Percentiles rank a stretch among this genome's conserved stretches.
Evolutionary conservation across 495 filamentous ascomycete species (phyloP).

Genomic region (Tuber microsphaerosporum): DNA sequence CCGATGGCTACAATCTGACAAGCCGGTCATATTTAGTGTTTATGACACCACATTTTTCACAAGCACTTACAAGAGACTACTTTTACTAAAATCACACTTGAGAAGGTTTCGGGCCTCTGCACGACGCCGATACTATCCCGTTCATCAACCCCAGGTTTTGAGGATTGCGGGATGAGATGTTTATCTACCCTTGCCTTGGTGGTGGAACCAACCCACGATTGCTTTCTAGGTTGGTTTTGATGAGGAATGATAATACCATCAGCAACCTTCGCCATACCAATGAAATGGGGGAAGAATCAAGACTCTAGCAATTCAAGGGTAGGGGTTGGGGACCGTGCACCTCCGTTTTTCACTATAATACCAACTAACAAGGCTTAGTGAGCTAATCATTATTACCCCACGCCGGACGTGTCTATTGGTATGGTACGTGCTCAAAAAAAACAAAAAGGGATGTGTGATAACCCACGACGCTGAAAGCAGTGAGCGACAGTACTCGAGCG

Average conservation of each 20-base stretch:
- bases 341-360: background rate
- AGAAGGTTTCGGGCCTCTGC: background rate
- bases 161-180: background rate
- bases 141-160: background rate
- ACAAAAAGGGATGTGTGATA: background rate
- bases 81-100: background rate
- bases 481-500: background rate
- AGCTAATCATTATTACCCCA: background rate
- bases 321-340: background rate
- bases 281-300: background rate
- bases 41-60: background rate
- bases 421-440: background rate
- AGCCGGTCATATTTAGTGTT: background rate
- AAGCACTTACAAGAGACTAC: background rate
- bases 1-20: background rate
- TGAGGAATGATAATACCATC: background rate
- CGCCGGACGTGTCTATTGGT: background rate
- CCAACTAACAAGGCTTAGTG: background rate
- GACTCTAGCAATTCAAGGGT: background rate
- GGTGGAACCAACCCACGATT: background rate
- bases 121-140: background rate
- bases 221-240: background rate
- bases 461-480: background rate
- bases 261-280: background rate
- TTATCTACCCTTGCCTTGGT: background rate